phyloP scores from a whole-genome alignment of 306 rosid species.

The Trichosanthes cucumerina region DNA sequence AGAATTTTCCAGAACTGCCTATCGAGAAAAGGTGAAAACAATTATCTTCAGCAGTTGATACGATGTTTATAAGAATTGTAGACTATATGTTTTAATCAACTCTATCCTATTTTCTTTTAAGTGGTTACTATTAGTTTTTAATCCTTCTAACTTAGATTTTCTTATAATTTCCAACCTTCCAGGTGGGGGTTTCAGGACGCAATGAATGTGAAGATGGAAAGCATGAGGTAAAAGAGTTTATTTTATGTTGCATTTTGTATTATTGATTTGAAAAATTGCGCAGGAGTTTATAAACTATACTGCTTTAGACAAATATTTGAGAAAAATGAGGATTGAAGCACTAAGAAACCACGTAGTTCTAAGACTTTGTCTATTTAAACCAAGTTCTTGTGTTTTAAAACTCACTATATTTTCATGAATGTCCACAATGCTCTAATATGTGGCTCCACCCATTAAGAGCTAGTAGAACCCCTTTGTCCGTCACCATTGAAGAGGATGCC shows the following conservation, averaged over 20 bases:
- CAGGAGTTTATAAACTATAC: not conserved
- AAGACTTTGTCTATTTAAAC: not conserved
- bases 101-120: not conserved
- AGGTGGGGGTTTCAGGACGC: slow-evolving; percentile 41
- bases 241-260: not conserved
- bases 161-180: not conserved
- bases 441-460: not conserved
- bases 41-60: slow-evolving; percentile 7
- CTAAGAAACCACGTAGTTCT: not conserved
- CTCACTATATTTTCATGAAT: not conserved
- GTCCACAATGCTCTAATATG: not conserved
- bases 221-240: slow-evolving; percentile 35
- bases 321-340: not conserved
- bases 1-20: slow-evolving; percentile 50
- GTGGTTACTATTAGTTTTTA: not conserved
- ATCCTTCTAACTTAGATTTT: not conserved
- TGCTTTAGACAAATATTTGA: not conserved
- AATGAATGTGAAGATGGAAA: slow-evolving; percentile 36
- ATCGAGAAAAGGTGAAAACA: slow-evolving; percentile 49
- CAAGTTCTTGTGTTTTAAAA: not conserved
- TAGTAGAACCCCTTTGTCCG: not conserved
- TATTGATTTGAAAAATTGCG: not conserved
- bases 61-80: slow-evolving; percentile 7
- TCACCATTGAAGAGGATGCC: not conserved
- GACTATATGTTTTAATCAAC: not conserved